phyloP scores from a whole-genome alignment of 1,284 basidiomycete species.

The Leucoagaricus sp. region DNA sequence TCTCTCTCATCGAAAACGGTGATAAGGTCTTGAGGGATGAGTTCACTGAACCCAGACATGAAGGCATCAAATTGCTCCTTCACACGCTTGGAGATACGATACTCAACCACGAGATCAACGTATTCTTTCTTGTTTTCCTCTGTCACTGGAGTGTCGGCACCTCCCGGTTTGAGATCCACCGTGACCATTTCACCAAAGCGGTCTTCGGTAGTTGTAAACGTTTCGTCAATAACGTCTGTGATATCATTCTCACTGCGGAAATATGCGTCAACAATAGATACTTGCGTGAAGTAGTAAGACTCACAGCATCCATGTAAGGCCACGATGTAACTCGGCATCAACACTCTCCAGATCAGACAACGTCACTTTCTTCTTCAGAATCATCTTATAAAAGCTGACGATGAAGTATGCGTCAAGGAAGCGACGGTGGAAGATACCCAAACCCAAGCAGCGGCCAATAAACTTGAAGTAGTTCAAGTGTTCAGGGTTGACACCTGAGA shows the following conservation, averaged over 20 bases:
- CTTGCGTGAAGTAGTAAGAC: slow-evolving; percentile 17
- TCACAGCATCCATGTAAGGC: slow-evolving; percentile 93
- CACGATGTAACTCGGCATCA: slow-evolving; percentile 85
- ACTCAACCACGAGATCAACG: slow-evolving; percentile 87
- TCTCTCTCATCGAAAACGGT: slow-evolving; percentile 97
- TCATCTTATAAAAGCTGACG: slow-evolving; percentile 98
- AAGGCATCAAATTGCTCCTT: slow-evolving; percentile 96
- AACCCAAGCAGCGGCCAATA: slow-evolving; percentile 88
- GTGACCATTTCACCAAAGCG: slow-evolving; percentile 94
- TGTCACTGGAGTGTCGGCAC: slow-evolving; percentile 81
- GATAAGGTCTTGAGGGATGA: slow-evolving; percentile 92
- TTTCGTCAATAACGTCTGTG: slow-evolving; percentile 88
- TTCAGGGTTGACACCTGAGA: slow-evolving; percentile 94
- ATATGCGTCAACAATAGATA: slow-evolving; percentile 11
- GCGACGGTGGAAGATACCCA: slow-evolving; percentile 94
- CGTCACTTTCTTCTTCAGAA: slow-evolving; percentile 87
- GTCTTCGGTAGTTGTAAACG: slow-evolving; percentile 89
- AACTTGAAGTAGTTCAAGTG: slow-evolving; percentile 99
- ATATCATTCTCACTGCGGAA: slow-evolving; percentile 80
- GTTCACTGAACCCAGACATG: slow-evolving; percentile 93
- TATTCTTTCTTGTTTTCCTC: slow-evolving; percentile 97
- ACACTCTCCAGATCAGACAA: slow-evolving; percentile 86
- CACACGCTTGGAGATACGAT: slow-evolving; percentile 89
- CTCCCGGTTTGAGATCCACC: slow-evolving; percentile 84
- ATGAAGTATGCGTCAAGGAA: slow-evolving; percentile 98